Evolutionary conservation across 2,329 filamentous ascomycete genomes (phyloP), one percentile per base, ranked within the genome.

Genomic region (Simplicillium aogashimaense): DNA sequence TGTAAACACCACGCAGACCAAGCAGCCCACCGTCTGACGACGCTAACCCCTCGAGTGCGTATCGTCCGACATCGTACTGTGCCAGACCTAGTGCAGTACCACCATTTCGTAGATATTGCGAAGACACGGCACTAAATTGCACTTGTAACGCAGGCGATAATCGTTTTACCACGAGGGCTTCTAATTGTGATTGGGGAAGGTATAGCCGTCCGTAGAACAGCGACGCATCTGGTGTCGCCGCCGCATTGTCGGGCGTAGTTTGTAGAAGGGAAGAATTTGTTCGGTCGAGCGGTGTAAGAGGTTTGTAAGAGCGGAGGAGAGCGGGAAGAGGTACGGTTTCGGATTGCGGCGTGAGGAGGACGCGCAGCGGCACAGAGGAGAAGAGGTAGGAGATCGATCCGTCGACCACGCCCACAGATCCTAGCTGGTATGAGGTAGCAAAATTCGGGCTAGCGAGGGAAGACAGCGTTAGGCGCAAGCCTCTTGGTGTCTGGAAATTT

Each of bases 311-410:
- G 41, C 78, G 78, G 37, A 95, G 76, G 16, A 95, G 74, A 49
- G 81, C 74, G 28, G 81, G 81, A 9, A 98, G 68, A 12, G 87
- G 79, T 30, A 95, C 81, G 16, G 75, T 67, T 36, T 81, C 79
- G 51, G 86, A 94, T 60, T 78, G 76, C 10, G 73, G 77, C 10
- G 70, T 60, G 70, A 87, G 47, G 65, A 76, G 65, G 38, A 81
- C 70, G 31, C 70, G 66, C 42, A 97, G 73, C 11, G 87, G 81
- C 8, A 92, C 72, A 3, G 87, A 94, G 37, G 88, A 94, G 67
- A 94, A 97, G 40, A 98, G 77, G 64, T 97, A 98, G 12, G 89
- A 94, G 42, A 98, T 76, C n/a, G 88, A 95, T 58, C 92, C 92
- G 65, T 97, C 90, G 38, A 98, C 89, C 29, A 94, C 74, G 44